Evolutionary conservation across 2,329 filamentous ascomycete genomes (phyloP).

Genomic region (Aspergillus clavatus): DNA sequence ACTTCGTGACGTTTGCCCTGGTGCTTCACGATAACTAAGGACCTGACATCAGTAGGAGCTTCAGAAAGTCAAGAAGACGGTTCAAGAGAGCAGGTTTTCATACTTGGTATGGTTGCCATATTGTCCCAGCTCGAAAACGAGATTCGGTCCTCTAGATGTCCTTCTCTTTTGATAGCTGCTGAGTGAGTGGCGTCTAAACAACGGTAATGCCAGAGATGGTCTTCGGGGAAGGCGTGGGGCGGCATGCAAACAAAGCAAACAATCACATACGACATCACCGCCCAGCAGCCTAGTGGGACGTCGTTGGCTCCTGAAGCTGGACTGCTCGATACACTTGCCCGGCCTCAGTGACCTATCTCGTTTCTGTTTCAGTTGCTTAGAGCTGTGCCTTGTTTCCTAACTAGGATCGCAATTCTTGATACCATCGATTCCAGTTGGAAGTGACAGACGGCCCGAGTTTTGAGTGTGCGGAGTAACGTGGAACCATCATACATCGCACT

Average conservation of each 20-base stretch:
- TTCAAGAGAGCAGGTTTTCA: slow-evolving; percentile 16
- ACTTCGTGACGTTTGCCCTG: slow-evolving; percentile 93
- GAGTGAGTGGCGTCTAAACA: slow-evolving; percentile 15
- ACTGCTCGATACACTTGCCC: slow-evolving; percentile 1
- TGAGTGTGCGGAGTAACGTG: neutral
- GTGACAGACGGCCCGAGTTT: slow-evolving; percentile 3
- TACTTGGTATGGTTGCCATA: slow-evolving; percentile 56
- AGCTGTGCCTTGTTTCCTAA: neutral
- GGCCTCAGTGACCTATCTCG: neutral
- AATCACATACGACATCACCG: slow-evolving; percentile 9
- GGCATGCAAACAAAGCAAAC: slow-evolving; percentile 26
- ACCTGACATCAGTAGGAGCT: slow-evolving; percentile 20
- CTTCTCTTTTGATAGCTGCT: slow-evolving; percentile 2
- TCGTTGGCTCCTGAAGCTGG: slow-evolving; percentile 8
- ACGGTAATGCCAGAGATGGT: slow-evolving; percentile 9
- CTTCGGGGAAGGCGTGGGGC: slow-evolving; percentile 18
- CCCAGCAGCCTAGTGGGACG: slow-evolving; percentile 7
- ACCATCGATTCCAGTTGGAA: neutral
- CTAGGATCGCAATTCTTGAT: neutral
- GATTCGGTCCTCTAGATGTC: slow-evolving; percentile 3
- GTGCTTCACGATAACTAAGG: slow-evolving; percentile 82
- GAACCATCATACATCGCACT: slow-evolving; percentile 14
- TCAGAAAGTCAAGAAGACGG: neutral
- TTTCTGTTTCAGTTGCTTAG: neutral
- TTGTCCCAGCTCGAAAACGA: slow-evolving; percentile 9